Evolutionary conservation across 768 basidiomycete species (phyloP), one percentile per base, ranked within the genome.

Genomic region (Leccinellum albellum): DNA sequence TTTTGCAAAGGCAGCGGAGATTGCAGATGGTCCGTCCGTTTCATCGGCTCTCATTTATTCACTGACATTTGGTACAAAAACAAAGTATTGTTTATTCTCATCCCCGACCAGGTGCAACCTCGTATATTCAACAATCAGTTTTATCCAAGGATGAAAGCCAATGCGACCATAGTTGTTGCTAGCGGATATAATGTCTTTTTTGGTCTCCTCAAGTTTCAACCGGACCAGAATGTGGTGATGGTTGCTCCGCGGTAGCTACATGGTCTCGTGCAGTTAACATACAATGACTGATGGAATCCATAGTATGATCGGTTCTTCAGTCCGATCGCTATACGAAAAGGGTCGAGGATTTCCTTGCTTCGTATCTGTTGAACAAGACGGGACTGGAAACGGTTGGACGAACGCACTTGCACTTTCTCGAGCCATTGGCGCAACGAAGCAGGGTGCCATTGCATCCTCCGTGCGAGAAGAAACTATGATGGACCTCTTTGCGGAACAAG

Each of bases 291-390:
- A 35, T 37, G 31, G 40, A 51, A 35, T 37, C 28, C 9, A 10
- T 58, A 85, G 84, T 40, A 86, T 86, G 84, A 86, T 86, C 56
- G 84, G 84, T 9, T 84, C 82, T 31, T 85, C 84, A 9, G 84
- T 86, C 24, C 78, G 84, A 6, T 82, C 82, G 23, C 68, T 86
- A 29, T 85, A 82, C 62, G 74, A 78, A 67, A 85, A 82, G 63
- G 79, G 79, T 21, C 79, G 79, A 56, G 84, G 84, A 14, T 86
- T 83, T 67, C 84, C 83, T 46, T 86, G 84, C 60, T 85, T 85
- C 58, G 78, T 85, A 28, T 85, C 84, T 3, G 83, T 81, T 17
- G 84, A 86, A 64, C 83, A 85, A 66, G 78, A 85, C 64, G 84
- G 83, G 6, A 74, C 81, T 7, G 79, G 80, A 5, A 72, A 70